A percentile compares a stretch with the other conserved stretches of the same genome.
These are phyloP conservation scores for Ophiostoma ips DNA, from an alignment of 2,329 filamentous ascomycete genomes.

Conservation along the genomic window DNA sequence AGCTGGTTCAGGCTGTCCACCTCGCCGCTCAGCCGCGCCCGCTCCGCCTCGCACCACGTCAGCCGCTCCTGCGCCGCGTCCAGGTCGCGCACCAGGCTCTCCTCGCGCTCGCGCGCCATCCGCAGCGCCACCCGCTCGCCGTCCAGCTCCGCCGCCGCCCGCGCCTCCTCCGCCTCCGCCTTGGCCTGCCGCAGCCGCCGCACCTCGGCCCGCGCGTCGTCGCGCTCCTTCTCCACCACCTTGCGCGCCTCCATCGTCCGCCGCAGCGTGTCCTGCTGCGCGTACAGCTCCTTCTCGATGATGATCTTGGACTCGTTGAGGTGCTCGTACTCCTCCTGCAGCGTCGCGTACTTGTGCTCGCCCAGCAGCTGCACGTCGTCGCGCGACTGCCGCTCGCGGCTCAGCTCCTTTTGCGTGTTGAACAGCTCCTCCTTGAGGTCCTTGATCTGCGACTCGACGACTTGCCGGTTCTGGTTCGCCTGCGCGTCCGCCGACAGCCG, in stretches of 20 bases:
- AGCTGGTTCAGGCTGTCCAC: conserved; percentile 77
- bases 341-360: conserved; percentile 70
- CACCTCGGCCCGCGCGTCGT: conserved; percentile 77
- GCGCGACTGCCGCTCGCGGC: conserved; percentile 79
- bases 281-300: conserved; percentile 95
- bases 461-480: conserved; percentile 63
- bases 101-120: conserved; percentile 67
- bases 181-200: conserved; percentile 72
- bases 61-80: conserved; percentile 65
- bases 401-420: conserved; percentile 74
- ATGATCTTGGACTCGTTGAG: conserved; percentile 92
- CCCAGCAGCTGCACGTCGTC: conserved; percentile 86
- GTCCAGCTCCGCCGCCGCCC: conserved; percentile 65
- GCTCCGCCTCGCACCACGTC: conserved; percentile 67
- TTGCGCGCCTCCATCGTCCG: conserved; percentile 70
- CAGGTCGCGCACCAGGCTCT: conserved; percentile 63
- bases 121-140: conserved; percentile 69
- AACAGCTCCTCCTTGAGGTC: conserved; percentile 79
- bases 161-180: conserved; percentile 71
- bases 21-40: conserved; percentile 59
- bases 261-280: conserved; percentile 81
- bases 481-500: conserved; percentile 83
- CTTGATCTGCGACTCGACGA: conserved; percentile 76
- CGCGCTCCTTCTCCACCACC: conserved; percentile 72
- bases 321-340: conserved; percentile 73